These are phyloP conservation scores for Botrytis elliptica DNA, from an alignment of 2,329 filamentous ascomycete genomes.

Conservation along the genomic window DNA sequence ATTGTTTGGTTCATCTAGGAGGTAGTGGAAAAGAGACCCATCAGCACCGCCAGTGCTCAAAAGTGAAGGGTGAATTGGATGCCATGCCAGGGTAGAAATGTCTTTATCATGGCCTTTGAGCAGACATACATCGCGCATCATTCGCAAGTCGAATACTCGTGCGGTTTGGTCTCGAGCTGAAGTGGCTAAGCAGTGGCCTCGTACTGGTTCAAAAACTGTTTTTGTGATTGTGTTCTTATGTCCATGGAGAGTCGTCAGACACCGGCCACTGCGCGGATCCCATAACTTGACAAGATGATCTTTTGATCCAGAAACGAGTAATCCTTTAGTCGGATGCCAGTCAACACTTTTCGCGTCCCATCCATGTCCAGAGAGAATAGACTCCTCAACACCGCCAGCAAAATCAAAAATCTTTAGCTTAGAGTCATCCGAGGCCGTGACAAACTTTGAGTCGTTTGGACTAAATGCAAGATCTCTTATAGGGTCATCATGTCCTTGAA, in stretches of 20 bases:
- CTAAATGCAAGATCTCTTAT: conserved; percentile 91
- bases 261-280: conserved; percentile 90
- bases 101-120: conserved; percentile 96
- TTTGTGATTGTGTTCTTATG: conserved; percentile 98
- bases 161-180: conserved; percentile 92
- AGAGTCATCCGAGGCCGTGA: conserved; percentile 92
- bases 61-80: conserved; percentile 85
- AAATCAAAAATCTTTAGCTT: conserved; percentile 97
- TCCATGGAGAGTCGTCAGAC: conserved; percentile 88
- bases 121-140: conserved; percentile 97
- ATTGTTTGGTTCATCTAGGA: conserved; percentile 92
- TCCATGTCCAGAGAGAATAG: conserved; percentile 84
- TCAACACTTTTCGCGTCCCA: conserved; percentile 98
- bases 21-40: conserved; percentile 86
- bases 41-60: conserved; percentile 89
- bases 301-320: conserved; percentile 94
- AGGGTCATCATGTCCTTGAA: conserved; percentile 85
- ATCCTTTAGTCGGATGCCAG: conserved; percentile 93
- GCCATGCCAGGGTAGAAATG: conserved; percentile 88
- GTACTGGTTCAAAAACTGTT: conserved; percentile 82
- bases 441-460: conserved; percentile 92
- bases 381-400: conserved; percentile 78
- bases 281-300: conserved; percentile 97
- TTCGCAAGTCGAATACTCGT: conserved; percentile 88
- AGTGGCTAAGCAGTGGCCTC: conserved; percentile 82